phyloP scores from a whole-genome alignment of 768 basidiomycete genomes.

The Suillus hirtellus region DNA sequence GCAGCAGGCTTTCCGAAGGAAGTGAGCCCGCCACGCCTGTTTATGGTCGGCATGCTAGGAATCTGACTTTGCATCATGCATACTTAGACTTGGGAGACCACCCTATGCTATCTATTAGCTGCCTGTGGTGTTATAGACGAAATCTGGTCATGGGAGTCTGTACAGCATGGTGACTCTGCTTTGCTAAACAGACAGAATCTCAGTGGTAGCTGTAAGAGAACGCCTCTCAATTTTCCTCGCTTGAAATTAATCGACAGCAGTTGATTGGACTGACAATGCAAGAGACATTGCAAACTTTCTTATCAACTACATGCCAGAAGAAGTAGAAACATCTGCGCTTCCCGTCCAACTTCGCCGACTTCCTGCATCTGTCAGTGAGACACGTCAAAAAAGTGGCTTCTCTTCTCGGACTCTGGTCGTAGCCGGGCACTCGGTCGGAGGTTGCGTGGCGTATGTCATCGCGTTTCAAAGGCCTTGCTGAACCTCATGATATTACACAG shows the following conservation, averaged over 20 bases:
- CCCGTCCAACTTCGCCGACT: constrained; percentile 57
- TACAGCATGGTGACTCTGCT: no score
- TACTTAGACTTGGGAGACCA: constrained; percentile 76
- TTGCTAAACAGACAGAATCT: no score
- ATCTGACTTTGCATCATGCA: not conserved
- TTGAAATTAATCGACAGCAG: no score
- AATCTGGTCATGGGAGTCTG: no score
- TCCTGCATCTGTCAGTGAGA: constrained; percentile 38
- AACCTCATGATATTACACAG: constrained; percentile 35
- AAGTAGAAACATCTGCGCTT: constrained; percentile 35
- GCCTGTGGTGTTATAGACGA: constrained; percentile 38
- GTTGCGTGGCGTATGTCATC: constrained; percentile 63
- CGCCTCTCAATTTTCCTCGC: not conserved
- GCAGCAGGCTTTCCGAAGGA: constrained; percentile 88
- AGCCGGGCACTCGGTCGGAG: constrained; percentile 83
- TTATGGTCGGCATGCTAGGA: not conserved
- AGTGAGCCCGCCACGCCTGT: constrained; percentile 40
- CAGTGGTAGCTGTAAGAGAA: no score
- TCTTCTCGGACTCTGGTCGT: constrained; percentile 44
- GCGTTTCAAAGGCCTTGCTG: constrained; percentile 15
- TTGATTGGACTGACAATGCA: constrained; percentile 65
- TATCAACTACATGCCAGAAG: constrained; percentile 56
- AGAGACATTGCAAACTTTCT: constrained; percentile 82
- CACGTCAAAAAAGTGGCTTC: constrained; percentile 40
- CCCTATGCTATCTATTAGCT: constrained; percentile 52